These are phyloP conservation scores for Magnaporthiopsis poae DNA, from an alignment of 2,329 filamentous ascomycete species.

Conservation along the genomic window DNA sequence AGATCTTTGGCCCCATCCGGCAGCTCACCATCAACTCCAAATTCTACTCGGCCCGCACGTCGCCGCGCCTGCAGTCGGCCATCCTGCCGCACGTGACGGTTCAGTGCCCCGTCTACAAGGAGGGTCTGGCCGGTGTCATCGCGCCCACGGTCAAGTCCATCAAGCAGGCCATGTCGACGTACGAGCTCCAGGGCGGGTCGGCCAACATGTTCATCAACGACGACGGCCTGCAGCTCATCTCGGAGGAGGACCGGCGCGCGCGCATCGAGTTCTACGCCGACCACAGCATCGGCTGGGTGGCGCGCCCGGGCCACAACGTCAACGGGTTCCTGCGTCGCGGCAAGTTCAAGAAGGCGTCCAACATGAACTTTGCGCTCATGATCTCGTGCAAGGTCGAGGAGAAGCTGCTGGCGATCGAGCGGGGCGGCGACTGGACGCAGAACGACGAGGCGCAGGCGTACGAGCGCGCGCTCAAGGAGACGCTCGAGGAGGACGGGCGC, in stretches of 20 bases:
- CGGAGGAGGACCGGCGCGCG: conserved; percentile 50
- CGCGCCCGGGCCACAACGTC: conserved; percentile 53
- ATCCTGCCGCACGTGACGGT: conserved; percentile 66
- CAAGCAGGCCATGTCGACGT: conserved; percentile 67
- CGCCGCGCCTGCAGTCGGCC: conserved; percentile 46
- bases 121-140: conserved; percentile 66
- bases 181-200: conserved; percentile 67
- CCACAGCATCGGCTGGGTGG: conserved; percentile 61
- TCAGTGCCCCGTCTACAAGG: conserved; percentile 82
- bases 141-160: conserved; percentile 67
- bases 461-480: conserved; percentile 52
- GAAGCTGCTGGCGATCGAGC: conserved; percentile 47
- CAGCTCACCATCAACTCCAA: conserved; percentile 69
- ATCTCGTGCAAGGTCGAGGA: conserved; percentile 63
- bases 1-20: conserved; percentile 65
- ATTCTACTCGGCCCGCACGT: conserved; percentile 67
- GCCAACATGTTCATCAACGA: conserved; percentile 71
- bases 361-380: conserved; percentile 64
- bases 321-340: conserved; percentile 53
- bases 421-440: conserved; percentile 55
- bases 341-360: conserved; percentile 63
- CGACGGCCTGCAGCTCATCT: conserved; percentile 60
- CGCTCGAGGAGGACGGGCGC: conserved; percentile 57
- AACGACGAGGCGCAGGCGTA: conserved; percentile 59
- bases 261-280: conserved; percentile 61